Evolutionary conservation across 2,329 filamentous ascomycete species (phyloP), one percentile per base, ranked within the genome.

Genomic region (Penicillium olsonii): DNA sequence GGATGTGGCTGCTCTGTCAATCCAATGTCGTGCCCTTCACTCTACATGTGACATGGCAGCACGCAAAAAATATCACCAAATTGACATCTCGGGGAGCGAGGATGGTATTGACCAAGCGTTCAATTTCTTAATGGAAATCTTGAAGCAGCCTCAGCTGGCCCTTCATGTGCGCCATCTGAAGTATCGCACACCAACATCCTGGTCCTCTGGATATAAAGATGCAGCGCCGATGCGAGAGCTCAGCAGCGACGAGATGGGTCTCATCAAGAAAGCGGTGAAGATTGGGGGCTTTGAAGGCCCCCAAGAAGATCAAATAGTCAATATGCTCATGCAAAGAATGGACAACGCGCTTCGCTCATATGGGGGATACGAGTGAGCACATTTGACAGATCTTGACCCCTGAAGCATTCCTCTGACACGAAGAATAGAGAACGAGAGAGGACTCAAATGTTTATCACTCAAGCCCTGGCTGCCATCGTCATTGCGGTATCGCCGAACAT

Each of bases 401-500:
- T 2, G 12, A 10, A 9, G 7, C n/a, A 26, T 3, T 11, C 5
- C 29, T 43, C 20, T 31, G 4, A 39, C 6, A 3, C 10, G 2
- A 17, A 15, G 17, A 5, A 44, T 12, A 50, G 42, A 14, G 2
- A 40, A 2, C 26, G 17, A 9, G 22, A 38, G 6, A 35, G 34
- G 10, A n/a, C 31, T 10, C 38, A 29, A 7, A 40, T 37, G 15
- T 54, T 48, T 22, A 37, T 61, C n/a, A 22, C 49, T 10, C 58
- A 61, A 39, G 58, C 59, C 10, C 40, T 63, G 14, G 37, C 58
- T 0, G 48, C 55, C 0, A 48, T 63, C 11, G 40, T 63, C 20
- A 47, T 61, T 15, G 55, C 55, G 6, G 52, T 59, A n/a, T 62
- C 56, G 6, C 59, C 61, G 1, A 50, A 53, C 20, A 15, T 62